Evolutionary conservation across 2,329 filamentous ascomycete genomes (phyloP).

Genomic region (Paradendryphiella salina): DNA sequence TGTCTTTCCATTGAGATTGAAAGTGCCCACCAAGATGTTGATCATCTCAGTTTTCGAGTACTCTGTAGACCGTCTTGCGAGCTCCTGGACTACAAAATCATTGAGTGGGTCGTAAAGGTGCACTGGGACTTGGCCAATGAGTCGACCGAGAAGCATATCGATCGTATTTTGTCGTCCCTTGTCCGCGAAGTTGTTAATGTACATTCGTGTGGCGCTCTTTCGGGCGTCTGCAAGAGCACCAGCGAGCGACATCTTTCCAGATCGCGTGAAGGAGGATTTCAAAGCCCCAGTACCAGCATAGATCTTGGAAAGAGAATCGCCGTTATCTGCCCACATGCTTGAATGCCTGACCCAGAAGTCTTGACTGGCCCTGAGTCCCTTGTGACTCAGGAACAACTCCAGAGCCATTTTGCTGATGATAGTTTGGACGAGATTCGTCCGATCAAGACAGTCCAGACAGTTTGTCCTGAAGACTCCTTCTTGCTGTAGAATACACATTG

Average conservation of each 20-base stretch:
- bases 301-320: constrained; percentile 89
- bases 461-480: constrained; percentile 96
- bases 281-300: constrained; percentile 95
- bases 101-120: constrained; percentile 92
- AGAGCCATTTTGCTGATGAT: constrained; percentile 93
- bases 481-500: constrained; percentile 79
- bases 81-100: constrained; percentile 79
- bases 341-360: constrained; percentile 95
- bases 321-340: constrained; percentile 95
- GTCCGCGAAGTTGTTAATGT: constrained; percentile 97
- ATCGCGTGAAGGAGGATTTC: constrained; percentile 91
- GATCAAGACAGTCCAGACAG: constrained; percentile 91
- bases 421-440: constrained; percentile 94
- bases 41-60: constrained; percentile 76
- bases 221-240: constrained; percentile 93
- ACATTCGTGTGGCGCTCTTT: constrained; percentile 90
- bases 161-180: constrained; percentile 92
- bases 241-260: constrained; percentile 93
- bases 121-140: constrained; percentile 82
- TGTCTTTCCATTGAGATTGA: constrained; percentile 90
- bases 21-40: constrained; percentile 83
- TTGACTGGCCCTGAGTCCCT: constrained; percentile 67
- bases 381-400: constrained; percentile 77
- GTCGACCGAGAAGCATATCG: constrained; percentile 82
- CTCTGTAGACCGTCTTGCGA: constrained; percentile 67